Base-by-base conservation (phyloP, 1,284 basidiomycete genomes). In the Stygiomarasmius scandens region DNA sequence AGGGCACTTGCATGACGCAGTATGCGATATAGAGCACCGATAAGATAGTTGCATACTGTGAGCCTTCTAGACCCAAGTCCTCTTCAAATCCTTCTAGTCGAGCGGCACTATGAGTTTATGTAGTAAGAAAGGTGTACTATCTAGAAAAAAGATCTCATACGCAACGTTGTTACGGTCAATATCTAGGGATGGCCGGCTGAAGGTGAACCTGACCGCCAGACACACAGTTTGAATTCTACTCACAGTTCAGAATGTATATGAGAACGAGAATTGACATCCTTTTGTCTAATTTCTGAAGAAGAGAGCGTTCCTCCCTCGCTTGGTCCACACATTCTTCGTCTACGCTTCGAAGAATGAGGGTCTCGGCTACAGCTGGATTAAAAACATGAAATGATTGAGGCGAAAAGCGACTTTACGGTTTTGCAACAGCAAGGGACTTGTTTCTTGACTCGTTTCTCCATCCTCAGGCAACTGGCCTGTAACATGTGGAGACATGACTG, bases 21-120 rank as follows among this genome's bases (percentile, higher is more conserved):
- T 93, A 93, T 24, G 89, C 90, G 48, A 91, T 82, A 65, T 90
- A 93, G 41, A 93, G 81, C 59, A 92, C 84, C 22, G 85, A 86
- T 29, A 94, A 71, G 23, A 92, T 71, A 0, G 87, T 89, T 10
- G 85, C 81, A 68, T 92, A 93, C 66, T 92, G 79, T 45, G 76
- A 76, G 22, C 83, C 87, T 54, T 80, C 75, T 38, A 92, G 74
- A 25, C 82, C 66, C 19, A 93, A 75, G 66, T 92, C 90, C 44
- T 75, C 70, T 66, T 92, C 89, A 58, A 92, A 85, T 1, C 90
- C 90, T 56, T 82, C 79, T 41, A 90, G 67, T 45, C 87, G 74
- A 12, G 89, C 88, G 16, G 87, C 87, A 54, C 85, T 86, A n/a
- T n/a, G n/a, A n/a, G 61, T 49, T 23, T 48, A 41, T 46, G 44